These are phyloP conservation scores for Axilococcus clingmanii DNA, from an alignment of 139 green algal genomes.

Conservation along the genomic window DNA sequence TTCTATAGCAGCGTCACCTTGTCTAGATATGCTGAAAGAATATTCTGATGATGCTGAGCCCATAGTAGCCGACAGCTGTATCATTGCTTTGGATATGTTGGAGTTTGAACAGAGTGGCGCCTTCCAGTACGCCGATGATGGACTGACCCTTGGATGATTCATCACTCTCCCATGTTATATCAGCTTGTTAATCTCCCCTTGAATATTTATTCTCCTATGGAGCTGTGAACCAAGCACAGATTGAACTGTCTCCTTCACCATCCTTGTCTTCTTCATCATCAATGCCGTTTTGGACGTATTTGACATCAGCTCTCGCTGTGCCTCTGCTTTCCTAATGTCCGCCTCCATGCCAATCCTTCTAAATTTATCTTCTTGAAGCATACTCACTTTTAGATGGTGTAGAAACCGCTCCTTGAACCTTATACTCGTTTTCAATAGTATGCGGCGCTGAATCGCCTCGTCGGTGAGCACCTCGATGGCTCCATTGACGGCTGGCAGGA, in stretches of 20 bases:
- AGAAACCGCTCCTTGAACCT: constrained; percentile 10
- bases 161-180: background rate
- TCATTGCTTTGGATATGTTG: constrained; percentile 94
- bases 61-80: constrained; percentile 90
- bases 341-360: constrained; percentile 4
- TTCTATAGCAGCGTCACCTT: constrained; percentile 49
- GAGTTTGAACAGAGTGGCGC: constrained; percentile 64
- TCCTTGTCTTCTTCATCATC: constrained; percentile 8
- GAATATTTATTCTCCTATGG: constrained; percentile 22
- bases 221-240: constrained; percentile 12
- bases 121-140: constrained; percentile 72
- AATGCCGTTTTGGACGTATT: constrained; percentile 16
- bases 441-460: background rate
- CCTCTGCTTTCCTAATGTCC: constrained; percentile 5
- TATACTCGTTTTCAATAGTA: constrained; percentile 1
- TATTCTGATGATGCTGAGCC: constrained; percentile 65
- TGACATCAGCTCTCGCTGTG: constrained; percentile 22
- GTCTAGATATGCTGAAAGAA: constrained; percentile 51
- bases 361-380: constrained; percentile 21
- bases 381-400: constrained; percentile 5
- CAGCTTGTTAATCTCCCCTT: constrained; percentile 22
- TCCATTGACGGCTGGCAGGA: too few species aligned
- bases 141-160: constrained; percentile 16
- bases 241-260: constrained; percentile 13
- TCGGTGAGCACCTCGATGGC: constrained; percentile 6